Evolutionary conservation across 352 stramenopile species (phyloP).

Genomic region (Globisporangium splendens): DNA sequence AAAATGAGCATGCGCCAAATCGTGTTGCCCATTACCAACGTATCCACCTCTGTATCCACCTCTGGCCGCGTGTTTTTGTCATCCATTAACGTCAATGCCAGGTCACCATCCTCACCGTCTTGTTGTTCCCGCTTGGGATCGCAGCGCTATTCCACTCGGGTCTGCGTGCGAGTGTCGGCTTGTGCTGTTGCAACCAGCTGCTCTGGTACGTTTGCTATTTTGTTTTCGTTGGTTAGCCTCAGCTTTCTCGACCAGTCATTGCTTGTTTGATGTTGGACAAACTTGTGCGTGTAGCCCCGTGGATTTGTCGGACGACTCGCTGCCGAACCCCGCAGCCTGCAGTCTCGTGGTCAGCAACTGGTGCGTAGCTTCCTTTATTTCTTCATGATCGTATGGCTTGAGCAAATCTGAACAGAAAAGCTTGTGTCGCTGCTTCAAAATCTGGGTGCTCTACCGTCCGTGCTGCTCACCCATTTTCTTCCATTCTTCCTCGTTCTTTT

Average conservation of each 20-base stretch:
- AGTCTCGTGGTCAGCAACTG: conserved; percentile 29
- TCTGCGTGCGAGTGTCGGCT: conserved; percentile 22
- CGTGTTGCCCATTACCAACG: too few relatives aligned
- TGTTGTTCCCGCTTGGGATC: conserved; percentile 11
- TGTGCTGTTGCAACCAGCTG: conserved; percentile 32
- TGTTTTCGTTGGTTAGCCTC: not conserved
- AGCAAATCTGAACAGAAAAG: too few relatives aligned
- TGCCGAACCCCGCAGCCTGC: conserved; percentile 21
- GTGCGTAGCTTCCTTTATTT: conserved; percentile 6
- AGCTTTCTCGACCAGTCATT: too few relatives aligned
- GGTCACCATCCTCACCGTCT: conserved; percentile 8
- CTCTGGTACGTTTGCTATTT: conserved; percentile 21
- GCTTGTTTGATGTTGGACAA: not conserved
- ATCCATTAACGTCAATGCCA: not conserved
- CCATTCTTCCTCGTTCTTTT: not conserved
- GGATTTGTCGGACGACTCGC: conserved; percentile 8
- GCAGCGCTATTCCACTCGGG: conserved; percentile 19
- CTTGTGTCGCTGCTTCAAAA: too few relatives aligned
- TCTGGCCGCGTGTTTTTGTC: not conserved
- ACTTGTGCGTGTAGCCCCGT: conserved; percentile 20
- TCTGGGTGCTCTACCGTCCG: too few relatives aligned
- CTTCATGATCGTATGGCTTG: too few relatives aligned
- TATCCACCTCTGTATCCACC: not conserved
- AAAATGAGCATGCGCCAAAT: too few relatives aligned
- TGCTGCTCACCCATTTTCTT: not conserved